Evolutionary conservation across 805 yeast species (phyloP), one percentile per base, ranked within the genome.

Genomic region (Hanseniaspora occidentalis): DNA sequence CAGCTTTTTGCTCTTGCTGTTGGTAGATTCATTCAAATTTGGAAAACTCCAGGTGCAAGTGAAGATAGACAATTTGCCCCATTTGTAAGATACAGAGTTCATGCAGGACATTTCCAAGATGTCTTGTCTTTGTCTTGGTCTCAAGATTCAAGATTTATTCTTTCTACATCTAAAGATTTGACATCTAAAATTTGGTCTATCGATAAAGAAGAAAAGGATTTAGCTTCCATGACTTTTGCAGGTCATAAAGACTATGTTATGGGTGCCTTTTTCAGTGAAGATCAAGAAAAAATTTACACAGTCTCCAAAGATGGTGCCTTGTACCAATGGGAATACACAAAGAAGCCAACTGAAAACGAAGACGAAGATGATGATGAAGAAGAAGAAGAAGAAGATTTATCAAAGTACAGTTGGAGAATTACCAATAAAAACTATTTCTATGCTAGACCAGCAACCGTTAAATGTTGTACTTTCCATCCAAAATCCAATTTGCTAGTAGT

Each of bases 41-140:
- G 98, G 98, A 79, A 76, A 53, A 84, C 96, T 1, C 96, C 96
- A 0, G 77, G 73, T 36, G 65, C 68, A 19, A 64, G 75, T 6
- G 92, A 84, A 50, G 96, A 85, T 53, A 71, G 95, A 45, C 95
- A 86, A 57, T 92, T 92, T 68, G 92, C 96, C 1, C 98, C 98
- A 13, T 92, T 92, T 61, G 83, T 89, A 31, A 80, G 95, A 47
- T 84, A 84, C 60, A 69, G 95, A 53, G 74, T 83, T 6, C 86
- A 86, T 52, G 85, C 96, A 1, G 98, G 98, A 26, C 98, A 92
- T 64, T 86, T 77, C 56, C 78, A 77, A 38, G 94, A 84, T 50
- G 75, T 92, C 19, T 69, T 74, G 1, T 75, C 86, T 2, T 58
- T 92, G 9, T 69, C 84, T 2, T 92, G 97, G 97, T 84, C 96